Evolutionary conservation across 2,329 filamentous ascomycete species (phyloP), one percentile per base, ranked within the genome.

Genomic region (Diplodia sapinea): DNA sequence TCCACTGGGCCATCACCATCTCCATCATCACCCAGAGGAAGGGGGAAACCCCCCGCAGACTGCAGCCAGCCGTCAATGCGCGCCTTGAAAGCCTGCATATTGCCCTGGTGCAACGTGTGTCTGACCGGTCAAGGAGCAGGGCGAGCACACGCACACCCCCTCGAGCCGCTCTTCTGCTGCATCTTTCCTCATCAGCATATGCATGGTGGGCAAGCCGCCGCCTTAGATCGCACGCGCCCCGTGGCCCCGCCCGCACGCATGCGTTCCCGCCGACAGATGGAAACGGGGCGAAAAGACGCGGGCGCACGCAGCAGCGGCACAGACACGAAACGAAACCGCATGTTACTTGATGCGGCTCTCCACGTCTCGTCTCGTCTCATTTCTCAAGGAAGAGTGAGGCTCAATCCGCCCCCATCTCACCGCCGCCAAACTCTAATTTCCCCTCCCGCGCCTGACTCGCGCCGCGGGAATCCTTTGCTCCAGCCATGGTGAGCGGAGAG

Each of bases 141-240:
- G 43, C 43, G n/a, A 47, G 33, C 33, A 36, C 33, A 36, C n/a
- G 43, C 43, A 47, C 17, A 9, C 6, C 12, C 43, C 43, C n/a
- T 47, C 43, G 43, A 47, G 43, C 43, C 43, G 43, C 43, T 20
- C n/a, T 47, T 47, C n/a, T 47, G 43, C 43, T 47, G 43, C 43
- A 47, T 47, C 17, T n/a, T 47, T n/a, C 43, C 43, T 47, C 43
- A 20, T n/a, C 43, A 47, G 43, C 43, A 47, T 47, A 47, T 36
- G 33, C 33, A 36, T 12, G 9, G 9, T 36, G 33, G n/a, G n/a
- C 17, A n/a, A 47, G 43, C 43, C 33, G n/a, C 43, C 17, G n/a
- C 43, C 23, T n/a, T 47, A 47, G 43, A 47, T 47, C 43, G 43
- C 43, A 47, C 43, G 43, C 43, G 43, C 43, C 43, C 33, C 43